These are phyloP conservation scores for Micractinium sp. DNA, from an alignment of 139 green algal genomes.

Conservation along the genomic window DNA sequence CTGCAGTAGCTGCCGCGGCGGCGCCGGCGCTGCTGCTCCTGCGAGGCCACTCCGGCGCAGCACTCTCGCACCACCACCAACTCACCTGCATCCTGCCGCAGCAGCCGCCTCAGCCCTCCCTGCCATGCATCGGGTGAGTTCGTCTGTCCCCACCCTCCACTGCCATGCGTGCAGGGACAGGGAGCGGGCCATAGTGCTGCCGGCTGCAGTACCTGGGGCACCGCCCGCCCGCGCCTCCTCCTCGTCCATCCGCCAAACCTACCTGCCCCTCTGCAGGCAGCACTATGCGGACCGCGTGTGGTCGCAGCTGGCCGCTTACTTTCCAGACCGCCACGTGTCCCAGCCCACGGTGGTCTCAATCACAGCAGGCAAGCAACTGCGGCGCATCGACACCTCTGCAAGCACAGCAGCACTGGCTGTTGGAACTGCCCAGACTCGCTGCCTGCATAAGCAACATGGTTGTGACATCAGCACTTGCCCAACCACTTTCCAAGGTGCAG, in stretches of 20 bases:
- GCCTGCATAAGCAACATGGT: background rate
- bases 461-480: too few species aligned
- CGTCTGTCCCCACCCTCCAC: background rate
- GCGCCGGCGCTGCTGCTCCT: too few species aligned
- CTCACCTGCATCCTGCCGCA: background rate
- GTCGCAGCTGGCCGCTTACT: background rate
- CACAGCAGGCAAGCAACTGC: background rate
- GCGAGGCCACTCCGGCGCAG: too few species aligned
- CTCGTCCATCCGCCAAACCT: too few species aligned
- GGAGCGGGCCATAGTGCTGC: too few species aligned
- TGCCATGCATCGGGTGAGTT: background rate
- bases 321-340: background rate
- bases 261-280: background rate
- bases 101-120: background rate
- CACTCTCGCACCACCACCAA: background rate
- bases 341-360: background rate
- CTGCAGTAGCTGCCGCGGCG: too few species aligned
- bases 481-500: too few species aligned
- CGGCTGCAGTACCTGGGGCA: background rate
- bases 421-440: background rate
- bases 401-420: background rate
- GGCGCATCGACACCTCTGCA: too few species aligned
- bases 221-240: too few species aligned
- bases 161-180: background rate
- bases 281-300: background rate